Conservation (phyloP, 441 rosid genomes). For the Erodium moschatum region DNA sequence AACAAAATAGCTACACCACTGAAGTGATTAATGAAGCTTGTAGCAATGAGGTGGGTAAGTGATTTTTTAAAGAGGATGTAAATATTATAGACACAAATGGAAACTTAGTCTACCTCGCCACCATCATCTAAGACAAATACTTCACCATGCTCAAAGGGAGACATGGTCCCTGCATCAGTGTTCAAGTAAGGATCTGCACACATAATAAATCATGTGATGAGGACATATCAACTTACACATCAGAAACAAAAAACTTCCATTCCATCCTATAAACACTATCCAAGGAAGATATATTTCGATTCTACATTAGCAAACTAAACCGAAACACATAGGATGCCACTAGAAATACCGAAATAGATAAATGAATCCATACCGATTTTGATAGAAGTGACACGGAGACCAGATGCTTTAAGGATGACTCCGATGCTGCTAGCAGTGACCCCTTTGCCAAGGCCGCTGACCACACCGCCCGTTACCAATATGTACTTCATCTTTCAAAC, state of each 20-base stretch:
- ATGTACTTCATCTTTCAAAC: constrained; percentile 56
- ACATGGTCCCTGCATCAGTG: constrained; percentile 99
- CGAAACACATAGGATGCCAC: no score
- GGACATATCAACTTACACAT: neutral
- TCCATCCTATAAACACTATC: neutral
- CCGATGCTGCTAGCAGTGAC: constrained; percentile 69
- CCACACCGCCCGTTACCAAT: constrained; percentile 79
- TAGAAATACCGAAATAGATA: neutral
- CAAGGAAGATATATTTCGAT: neutral
- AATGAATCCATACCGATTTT: constrained; percentile 48
- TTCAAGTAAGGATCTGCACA: constrained; percentile 84
- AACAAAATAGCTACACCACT: neutral
- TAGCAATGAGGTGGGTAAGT: neutral
- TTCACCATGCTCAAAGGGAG: constrained; percentile 96
- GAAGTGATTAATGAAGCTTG: neutral
- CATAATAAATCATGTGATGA: neutral
- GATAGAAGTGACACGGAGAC: constrained; percentile 71
- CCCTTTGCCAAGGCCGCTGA: constrained; percentile 62
- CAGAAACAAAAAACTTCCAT: neutral
- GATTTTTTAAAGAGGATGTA: neutral
- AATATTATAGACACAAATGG: neutral
- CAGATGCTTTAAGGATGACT: constrained; percentile 54
- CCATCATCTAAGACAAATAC: constrained; percentile 97
- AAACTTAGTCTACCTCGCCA: constrained; percentile 60
- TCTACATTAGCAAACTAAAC: neutral